A percentile compares a stretch with the other conserved stretches of the same genome.
Conservation (phyloP, 2,329 filamentous ascomycete species). For the Pseudogymnoascus sp. region DNA sequence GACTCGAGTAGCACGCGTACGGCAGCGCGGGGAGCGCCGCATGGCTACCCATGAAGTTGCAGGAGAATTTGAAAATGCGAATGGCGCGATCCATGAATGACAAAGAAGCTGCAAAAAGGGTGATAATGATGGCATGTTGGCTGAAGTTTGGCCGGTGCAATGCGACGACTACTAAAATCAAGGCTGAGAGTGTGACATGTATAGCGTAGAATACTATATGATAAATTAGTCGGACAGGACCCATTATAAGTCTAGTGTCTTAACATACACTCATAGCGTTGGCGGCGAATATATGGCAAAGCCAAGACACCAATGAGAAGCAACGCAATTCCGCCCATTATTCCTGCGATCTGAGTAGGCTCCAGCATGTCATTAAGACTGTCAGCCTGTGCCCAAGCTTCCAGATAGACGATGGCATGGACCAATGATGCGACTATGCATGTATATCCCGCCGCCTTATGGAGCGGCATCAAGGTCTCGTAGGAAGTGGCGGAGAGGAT, state of each 20-base stretch:
- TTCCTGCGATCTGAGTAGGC: conserved; percentile 40
- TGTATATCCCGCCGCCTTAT: conserved; percentile 46
- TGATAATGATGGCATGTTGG: conserved; percentile 36
- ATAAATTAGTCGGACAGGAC: neutral
- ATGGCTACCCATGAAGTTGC: conserved; percentile 36
- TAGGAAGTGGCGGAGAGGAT: conserved; percentile 50
- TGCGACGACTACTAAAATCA: conserved; percentile 41
- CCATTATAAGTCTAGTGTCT: neutral
- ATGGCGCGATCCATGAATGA: conserved; percentile 48
- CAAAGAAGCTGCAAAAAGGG: conserved; percentile 37
- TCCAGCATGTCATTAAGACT: conserved; percentile 30
- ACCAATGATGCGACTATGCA: conserved; percentile 41
- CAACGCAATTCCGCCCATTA: conserved; percentile 42
- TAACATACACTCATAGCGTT: conserved; percentile 40
- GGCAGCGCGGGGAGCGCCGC: conserved; percentile 48
- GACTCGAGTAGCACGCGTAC: conserved; percentile 49
- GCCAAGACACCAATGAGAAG: conserved; percentile 38
- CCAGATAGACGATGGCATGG: conserved; percentile 40
- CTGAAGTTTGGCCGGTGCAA: conserved; percentile 46
- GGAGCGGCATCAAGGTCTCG: conserved; percentile 52
- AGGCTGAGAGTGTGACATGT: conserved; percentile 44
- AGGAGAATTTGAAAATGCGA: conserved; percentile 36
- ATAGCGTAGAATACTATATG: conserved; percentile 43
- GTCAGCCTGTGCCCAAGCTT: conserved; percentile 27
- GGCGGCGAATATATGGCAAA: conserved; percentile 33